Base-by-base conservation (phyloP, 2,329 filamentous ascomycete genomes). In the Aspergillus sp. region DNA sequence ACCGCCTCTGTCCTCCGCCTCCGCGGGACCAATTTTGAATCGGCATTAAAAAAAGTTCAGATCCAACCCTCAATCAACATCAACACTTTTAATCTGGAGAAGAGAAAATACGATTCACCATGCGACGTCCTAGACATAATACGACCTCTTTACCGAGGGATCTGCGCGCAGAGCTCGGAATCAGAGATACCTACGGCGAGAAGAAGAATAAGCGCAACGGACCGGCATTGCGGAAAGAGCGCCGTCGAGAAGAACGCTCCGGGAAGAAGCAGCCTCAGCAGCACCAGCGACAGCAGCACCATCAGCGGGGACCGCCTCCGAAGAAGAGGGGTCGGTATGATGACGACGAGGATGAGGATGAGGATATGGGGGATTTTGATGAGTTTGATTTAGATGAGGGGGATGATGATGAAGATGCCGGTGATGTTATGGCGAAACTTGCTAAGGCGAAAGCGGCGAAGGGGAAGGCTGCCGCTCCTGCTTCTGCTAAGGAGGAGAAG, bases 211-310 rank as follows among this genome's bases (percentile, higher is more conserved):
- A 63, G 47, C 64, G 66, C 13, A 70, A 70, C 62, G 70, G 71
- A 21, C 68, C 73, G 23, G 62, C 66, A 30, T 66, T 71, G 49
- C 82, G 88, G 66, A 90, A 90, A 77, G 87, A 90, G 57, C 83
- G 85, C 60, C 84, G 90, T 58, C 91, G 88, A 71, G 83, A 83
- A 15, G 86, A 90, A 67, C 83, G 90, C 57, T 77, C 80, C 21
- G 80, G 85, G 67, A 90, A 87, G 73, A 89, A 85, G 73, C 78
- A 79, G 32, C 32, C 32, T 36, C 32, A 36, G 32, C 10, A 13
- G 11, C 32, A 36, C 4, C 30, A 36, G 30, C 30, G 30, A 32
- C 30, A 32, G 4, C 21, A 23, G 7, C 8, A 30, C 8, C 30
- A 32, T 1, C 32, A 36, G 62, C 75, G 73, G 51, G 63, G 64